A percentile compares a stretch with the other conserved stretches of the same genome.
phyloP scores from a whole-genome alignment of 129 eudicot genomes.

The carrot (Daucus carota) region DH1_v3.0 NC_030383.2:14661501-14662000 shows the following conservation, averaged over 20 bases:
- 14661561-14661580: neutral
- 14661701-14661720: neutral
- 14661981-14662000: neutral
- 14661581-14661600: neutral
- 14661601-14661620: neutral
- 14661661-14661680: neutral
- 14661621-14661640: neutral
- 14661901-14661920: neutral
- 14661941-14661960: neutral
- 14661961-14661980: neutral
- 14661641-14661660: neutral
- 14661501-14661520: neutral
- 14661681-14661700: neutral
- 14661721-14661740: neutral
- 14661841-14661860: neutral
- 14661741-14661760: neutral
- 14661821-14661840: neutral
- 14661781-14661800: neutral
- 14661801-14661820: neutral
- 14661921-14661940: no score
- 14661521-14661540: neutral
- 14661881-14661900: neutral
- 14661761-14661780: neutral
- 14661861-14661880: neutral
- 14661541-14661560: neutral